These are phyloP conservation scores for Globisporangium nunn DNA, from an alignment of 352 stramenopile species.

Conservation along the genomic window DNA sequence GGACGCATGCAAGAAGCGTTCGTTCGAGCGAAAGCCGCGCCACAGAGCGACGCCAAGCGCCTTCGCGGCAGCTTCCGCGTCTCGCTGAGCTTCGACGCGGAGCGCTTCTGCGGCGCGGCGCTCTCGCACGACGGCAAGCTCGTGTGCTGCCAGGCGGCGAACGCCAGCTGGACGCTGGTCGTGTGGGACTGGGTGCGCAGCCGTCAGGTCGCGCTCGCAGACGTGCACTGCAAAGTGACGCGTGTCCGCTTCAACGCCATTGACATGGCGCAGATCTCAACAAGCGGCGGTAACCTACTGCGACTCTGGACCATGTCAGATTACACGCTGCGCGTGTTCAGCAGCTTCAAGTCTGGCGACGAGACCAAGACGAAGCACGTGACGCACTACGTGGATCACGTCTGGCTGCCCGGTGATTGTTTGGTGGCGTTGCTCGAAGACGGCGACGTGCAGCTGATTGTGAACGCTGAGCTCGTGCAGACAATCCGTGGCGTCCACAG, in stretches of 20 bases:
- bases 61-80: constrained; percentile 23
- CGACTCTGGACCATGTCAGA: constrained; percentile 70
- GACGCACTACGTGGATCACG: constrained; percentile 57
- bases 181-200: constrained; percentile 77
- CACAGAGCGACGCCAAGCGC: not conserved
- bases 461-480: constrained; percentile 68
- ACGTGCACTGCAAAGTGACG: constrained; percentile 68
- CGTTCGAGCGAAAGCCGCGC: no score
- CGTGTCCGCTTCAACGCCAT: constrained; percentile 70
- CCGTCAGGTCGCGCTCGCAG: constrained; percentile 44
- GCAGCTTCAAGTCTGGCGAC: constrained; percentile 71
- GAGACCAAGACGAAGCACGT: constrained; percentile 44
- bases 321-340: constrained; percentile 61
- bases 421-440: constrained; percentile 63
- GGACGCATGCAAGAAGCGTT: not conserved
- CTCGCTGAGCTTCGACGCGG: constrained; percentile 37
- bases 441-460: constrained; percentile 65
- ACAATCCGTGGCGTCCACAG: constrained; percentile 59
- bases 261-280: constrained; percentile 75
- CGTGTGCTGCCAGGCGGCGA: constrained; percentile 48
- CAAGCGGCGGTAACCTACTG: constrained; percentile 57
- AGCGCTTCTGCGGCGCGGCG: constrained; percentile 43
- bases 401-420: constrained; percentile 61
- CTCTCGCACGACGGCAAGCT: constrained; percentile 69
- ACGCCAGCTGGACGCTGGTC: constrained; percentile 47